Base-by-base conservation (phyloP, 2,329 filamentous ascomycete genomes). In the Cladophialophora carrionii region DNA sequence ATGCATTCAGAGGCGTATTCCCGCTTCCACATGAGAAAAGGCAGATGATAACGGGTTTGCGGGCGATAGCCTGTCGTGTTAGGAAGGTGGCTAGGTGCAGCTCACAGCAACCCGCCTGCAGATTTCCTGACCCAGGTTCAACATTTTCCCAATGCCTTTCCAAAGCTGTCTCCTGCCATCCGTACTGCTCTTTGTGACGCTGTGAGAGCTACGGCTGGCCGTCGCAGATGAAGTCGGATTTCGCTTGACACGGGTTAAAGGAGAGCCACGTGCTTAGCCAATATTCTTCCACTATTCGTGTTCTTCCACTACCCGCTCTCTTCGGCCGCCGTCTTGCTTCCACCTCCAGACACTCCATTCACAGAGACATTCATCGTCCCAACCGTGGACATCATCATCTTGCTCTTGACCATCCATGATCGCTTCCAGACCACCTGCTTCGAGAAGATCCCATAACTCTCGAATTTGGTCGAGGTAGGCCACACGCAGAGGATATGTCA, bases 281-380 rank as follows among this genome's bases (percentile, higher is more conserved):
- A 43, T n/a, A 43, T n/a, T 20, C 17, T 6, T 8, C 37, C 17
- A 43, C 5, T 7, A 43, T 43, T 53, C 48, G 26, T 17, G 31
- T 53, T 6, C 53, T 31, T 46, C 32, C 49, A 26, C 24, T n/a
- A 22, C 43, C 17, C 48, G 57, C 4, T 29, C 48, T 31, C 14
- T 7, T 12, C n/a, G 46, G 24, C 29, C 51, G 48, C 20, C 32
- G 32, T 53, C 17, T 46, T 41, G 57, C 32, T 72, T 78, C 78
- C 78, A 80, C 24, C 67, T 68, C 79, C 79, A 81, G n/a, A 81
- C 73, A n/a, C 78, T 78, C 79, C 79, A 82, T 78, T 80, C 81
- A 66, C 79, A 81, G 22, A 76, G 74, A 17, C 80, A 76, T 54
- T 78, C 78, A 32, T 75, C 73, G 68, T 81, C 78, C 80, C 80